phyloP scores from a whole-genome alignment of 2,329 filamentous ascomycete genomes.

The Pestalotiopsis sp. region DNA sequence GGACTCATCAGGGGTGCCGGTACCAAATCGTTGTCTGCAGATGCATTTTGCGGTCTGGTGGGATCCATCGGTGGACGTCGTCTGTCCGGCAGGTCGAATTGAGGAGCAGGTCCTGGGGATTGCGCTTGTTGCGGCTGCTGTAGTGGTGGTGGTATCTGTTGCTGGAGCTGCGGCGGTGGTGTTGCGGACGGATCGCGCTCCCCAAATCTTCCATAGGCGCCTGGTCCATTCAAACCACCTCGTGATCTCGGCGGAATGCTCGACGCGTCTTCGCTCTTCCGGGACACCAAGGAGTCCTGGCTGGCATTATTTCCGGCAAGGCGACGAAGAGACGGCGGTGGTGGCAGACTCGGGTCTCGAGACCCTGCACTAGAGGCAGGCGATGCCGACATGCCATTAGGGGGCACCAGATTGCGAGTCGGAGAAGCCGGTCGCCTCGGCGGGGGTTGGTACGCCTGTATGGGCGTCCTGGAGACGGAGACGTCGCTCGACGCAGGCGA shows the following conservation, averaged over 20 bases:
- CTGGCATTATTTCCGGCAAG: slow-evolving; percentile 56
- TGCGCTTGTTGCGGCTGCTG: slow-evolving; percentile 26
- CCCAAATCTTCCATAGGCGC: slow-evolving; percentile 40
- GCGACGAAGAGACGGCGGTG: slow-evolving; percentile 42
- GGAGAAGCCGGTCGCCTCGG: slow-evolving; percentile 17
- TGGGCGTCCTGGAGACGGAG: neutral
- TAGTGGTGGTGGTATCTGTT: slow-evolving; percentile 22
- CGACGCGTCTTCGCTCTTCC: slow-evolving; percentile 53
- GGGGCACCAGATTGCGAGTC: slow-evolving; percentile 36
- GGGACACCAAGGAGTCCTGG: slow-evolving; percentile 54
- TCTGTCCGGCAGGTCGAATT: slow-evolving; percentile 61
- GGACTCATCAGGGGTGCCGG: slow-evolving; percentile 62
- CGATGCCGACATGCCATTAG: slow-evolving; percentile 45
- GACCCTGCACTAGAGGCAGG: slow-evolving; percentile 57
- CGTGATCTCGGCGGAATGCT: slow-evolving; percentile 57
- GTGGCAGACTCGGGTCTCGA: slow-evolving; percentile 41
- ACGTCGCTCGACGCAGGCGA: neutral
- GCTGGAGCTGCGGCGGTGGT: slow-evolving; percentile 21
- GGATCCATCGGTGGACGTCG: slow-evolving; percentile 70
- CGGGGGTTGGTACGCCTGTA: slow-evolving; percentile 13
- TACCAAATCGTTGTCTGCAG: slow-evolving; percentile 54
- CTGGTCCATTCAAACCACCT: slow-evolving; percentile 48
- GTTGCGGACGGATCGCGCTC: slow-evolving; percentile 26
- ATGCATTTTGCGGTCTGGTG: slow-evolving; percentile 47
- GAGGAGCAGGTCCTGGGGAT: slow-evolving; percentile 33